Evolutionary conservation across 164 flowering plant species (phyloP), one percentile per base, ranked within the genome.

Genomic region (Warburgia ugandensis): DNA sequence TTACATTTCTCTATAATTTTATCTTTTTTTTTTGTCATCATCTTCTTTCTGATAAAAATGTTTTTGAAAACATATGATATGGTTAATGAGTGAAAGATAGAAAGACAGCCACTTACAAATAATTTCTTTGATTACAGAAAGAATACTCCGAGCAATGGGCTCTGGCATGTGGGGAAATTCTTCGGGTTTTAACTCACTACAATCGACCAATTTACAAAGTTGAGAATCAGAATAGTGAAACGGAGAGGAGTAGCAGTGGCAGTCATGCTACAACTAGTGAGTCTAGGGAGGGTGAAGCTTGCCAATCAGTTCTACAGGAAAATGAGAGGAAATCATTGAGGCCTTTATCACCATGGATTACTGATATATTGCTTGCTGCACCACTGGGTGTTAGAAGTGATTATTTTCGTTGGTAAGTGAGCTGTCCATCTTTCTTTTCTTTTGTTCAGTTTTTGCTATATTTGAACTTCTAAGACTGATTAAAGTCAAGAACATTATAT

Each of bases 141-240:
- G 95, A 84, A 44, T 90, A 84, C 63, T 86, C 95, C 23, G 95
- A 90, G 58, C 95, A 86, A 66, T 86, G 91, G 97, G 97, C 95
- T 48, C 70, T 90, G 66, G 97, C 97, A 59, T 90, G 97, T 74
- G 91, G 91, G 27, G 97, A 90, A 64, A 81, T 90, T 54, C 62
- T 90, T 61, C 66, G 95, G 46, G 80, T 86, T 31, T 71, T 90
- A 53, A 90, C 95, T 57, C 97, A 84, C 64, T 90, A 90, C 59
- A 90, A 90, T 61, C 94, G 97, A 38, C 97, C 97, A 61, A 75
- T 86, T 54, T 84, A 71, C 65, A 90, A 82, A 69, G 62, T 55
- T 55, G 95, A 82, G 38, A 69, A 60, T 43, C 77, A 75, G 37
- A 63, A 57, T 44, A 61, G 45, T 68, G 87, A 78, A 60, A 32